Conservation (phyloP, 352 stramenopile genomes). For the Phytophthora aleatoria region DNA sequence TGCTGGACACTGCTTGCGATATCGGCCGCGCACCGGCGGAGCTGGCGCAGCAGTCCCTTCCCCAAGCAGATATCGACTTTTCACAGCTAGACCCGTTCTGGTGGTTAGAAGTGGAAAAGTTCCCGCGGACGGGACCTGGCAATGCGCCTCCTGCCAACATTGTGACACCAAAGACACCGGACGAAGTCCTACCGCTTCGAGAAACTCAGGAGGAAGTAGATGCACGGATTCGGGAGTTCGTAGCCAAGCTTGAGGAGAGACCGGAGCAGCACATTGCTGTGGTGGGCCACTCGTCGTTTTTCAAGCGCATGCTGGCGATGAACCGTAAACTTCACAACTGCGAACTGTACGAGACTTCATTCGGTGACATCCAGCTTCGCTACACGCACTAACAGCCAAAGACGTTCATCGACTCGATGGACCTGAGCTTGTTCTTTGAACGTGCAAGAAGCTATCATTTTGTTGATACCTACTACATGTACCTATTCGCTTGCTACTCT, state of each 20-base stretch:
- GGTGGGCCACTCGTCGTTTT: constrained; percentile 84
- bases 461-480: constrained; percentile 3
- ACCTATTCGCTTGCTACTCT: constrained; percentile 4
- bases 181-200: constrained; percentile 61
- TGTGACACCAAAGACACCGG: constrained; percentile 37
- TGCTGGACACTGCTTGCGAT: constrained; percentile 86
- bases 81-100: constrained; percentile 54
- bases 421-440: too few species aligned
- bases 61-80: constrained; percentile 44
- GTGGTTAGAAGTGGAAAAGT: constrained; percentile 62
- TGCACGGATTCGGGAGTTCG: constrained; percentile 65
- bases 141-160: constrained; percentile 24
- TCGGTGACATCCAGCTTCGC: constrained; percentile 29
- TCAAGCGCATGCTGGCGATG: constrained; percentile 86
- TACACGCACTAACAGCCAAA: constrained; percentile 10
- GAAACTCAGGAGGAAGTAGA: constrained; percentile 68
- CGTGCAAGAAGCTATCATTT: constrained; percentile 8
- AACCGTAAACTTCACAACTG: constrained; percentile 82
- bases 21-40: constrained; percentile 67
- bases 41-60: constrained; percentile 41
- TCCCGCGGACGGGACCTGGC: constrained; percentile 26
- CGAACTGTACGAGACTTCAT: constrained; percentile 56
- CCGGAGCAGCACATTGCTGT: constrained; percentile 77
- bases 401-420: too few species aligned
- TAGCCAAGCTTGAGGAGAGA: constrained; percentile 52